phyloP scores from a whole-genome alignment of 208 protist species.

The Trypanosoma grayi region DNA sequence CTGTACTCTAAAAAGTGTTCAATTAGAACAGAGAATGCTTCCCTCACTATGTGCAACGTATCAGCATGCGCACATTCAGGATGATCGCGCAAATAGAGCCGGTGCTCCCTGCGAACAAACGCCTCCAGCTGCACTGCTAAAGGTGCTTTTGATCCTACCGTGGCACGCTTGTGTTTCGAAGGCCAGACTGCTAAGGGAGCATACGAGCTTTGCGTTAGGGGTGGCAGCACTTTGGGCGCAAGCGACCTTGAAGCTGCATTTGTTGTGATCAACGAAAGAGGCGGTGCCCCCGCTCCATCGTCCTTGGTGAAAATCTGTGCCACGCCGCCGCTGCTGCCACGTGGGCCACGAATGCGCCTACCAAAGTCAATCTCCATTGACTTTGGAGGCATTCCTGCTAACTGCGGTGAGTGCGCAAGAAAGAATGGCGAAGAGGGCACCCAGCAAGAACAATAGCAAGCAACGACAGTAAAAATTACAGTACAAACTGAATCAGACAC shows the following conservation, averaged over 20 bases:
- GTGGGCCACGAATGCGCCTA: background rate
- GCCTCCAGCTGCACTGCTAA: slow-evolving; percentile 80
- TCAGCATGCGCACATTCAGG: slow-evolving; percentile 57
- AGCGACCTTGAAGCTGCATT: background rate
- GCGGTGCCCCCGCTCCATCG: background rate
- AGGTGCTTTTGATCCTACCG: slow-evolving; percentile 46
- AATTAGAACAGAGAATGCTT: slow-evolving; percentile 71
- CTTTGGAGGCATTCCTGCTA: slow-evolving; percentile 8
- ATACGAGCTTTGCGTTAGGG: slow-evolving; percentile 6
- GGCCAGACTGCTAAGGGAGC: slow-evolving; percentile 15
- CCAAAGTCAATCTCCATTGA: background rate
- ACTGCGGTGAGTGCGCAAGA: no score
- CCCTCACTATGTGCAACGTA: slow-evolving; percentile 81
- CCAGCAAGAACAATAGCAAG: slow-evolving; percentile 3
- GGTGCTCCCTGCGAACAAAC: slow-evolving; percentile 77
- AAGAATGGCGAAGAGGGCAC: slow-evolving; percentile 7
- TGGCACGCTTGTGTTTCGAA: slow-evolving; percentile 5
- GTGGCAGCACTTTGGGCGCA: slow-evolving; percentile 1
- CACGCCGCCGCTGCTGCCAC: background rate
- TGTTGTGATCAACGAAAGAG: background rate
- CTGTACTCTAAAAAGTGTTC: slow-evolving; percentile 86
- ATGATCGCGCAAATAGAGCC: slow-evolving; percentile 64
- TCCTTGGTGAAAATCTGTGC: background rate
- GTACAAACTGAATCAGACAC: no score
- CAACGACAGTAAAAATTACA: no score